phyloP scores from a whole-genome alignment of 2,329 filamentous ascomycete species.

The Chalara sp. region DNA sequence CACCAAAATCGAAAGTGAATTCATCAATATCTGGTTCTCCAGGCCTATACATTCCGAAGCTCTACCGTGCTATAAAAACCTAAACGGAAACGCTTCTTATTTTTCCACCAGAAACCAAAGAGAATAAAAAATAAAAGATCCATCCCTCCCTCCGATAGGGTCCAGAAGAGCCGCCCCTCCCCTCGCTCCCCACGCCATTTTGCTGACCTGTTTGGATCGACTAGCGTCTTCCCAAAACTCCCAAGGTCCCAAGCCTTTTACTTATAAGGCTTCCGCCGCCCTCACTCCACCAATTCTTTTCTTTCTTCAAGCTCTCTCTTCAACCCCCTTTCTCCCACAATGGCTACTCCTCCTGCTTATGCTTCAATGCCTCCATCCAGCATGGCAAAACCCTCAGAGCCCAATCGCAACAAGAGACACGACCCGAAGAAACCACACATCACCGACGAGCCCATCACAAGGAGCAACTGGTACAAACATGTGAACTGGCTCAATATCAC shows the following conservation, averaged over 20 bases:
- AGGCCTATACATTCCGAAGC: too few relatives aligned
- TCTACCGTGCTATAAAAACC: too few relatives aligned
- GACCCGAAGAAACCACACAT: conserved; percentile 74
- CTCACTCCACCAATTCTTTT: not conserved
- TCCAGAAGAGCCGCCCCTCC: too few relatives aligned
- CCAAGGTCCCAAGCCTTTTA: not conserved
- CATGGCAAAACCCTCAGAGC: conserved; percentile 18
- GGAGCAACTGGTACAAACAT: conserved; percentile 82
- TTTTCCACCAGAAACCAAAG: too few relatives aligned
- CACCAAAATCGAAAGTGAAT: too few relatives aligned
- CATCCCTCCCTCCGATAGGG: too few relatives aligned
- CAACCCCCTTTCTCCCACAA: conserved; percentile 8
- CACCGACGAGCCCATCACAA: conserved; percentile 73
- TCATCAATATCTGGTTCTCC: too few relatives aligned
- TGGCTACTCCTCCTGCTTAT: conserved; percentile 14
- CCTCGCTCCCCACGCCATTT: too few relatives aligned
- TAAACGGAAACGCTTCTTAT: too few relatives aligned
- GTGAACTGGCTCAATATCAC: conserved; percentile 88
- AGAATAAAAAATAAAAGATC: too few relatives aligned
- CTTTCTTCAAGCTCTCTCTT: not conserved
- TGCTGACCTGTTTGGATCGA: too few relatives aligned
- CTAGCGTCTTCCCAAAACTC: not conserved
- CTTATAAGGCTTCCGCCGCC: conserved; percentile 3
- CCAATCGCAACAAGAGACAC: conserved; percentile 32
- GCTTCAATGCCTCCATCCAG: conserved; percentile 14